Base-by-base conservation (phyloP, 2,329 filamentous ascomycete species). In the Cercospora brassicicola region DNA sequence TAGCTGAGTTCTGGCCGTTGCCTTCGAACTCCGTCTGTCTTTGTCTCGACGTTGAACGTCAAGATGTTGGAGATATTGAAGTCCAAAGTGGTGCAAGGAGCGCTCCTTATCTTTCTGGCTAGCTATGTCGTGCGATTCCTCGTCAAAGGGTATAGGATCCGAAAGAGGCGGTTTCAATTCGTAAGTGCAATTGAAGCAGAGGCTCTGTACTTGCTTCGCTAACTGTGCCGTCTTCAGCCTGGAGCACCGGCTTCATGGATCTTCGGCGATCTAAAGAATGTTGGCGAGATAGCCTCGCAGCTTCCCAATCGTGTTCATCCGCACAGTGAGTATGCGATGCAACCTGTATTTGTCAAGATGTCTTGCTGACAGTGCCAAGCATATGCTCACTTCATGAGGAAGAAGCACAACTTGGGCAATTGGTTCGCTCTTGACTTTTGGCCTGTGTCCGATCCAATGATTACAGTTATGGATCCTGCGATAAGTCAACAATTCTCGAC, bases 361-460 rank as follows among this genome's bases (percentile, higher is more conserved):
- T 28, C 20, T 39, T 31, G 51, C 65, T 67, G 26, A 67, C n/a
- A 20, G 18, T 13, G 13, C 3, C 9, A 20, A 71, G 69, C 66
- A 6, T 71, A 67, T 53, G 59, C 69, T 10, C 20, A 39, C n/a
- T 55, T 55, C 8, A 26, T 74, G 2, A 62, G 61, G 55, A 69
- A 68, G 26, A 72, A 74, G 45, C 68, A 69, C 67, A 72, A 73
- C 18, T 67, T 73, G 10, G 64, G 64, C 4, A 63, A 65, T 6
- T 68, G 68, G 62, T 71, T 73, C 36, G 71, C 69, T 51, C 36
- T 74, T 8, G 74, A 75, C 45, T 61, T 71, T 11, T 75, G 72
- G 72, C 74, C 73, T 0, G 42, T 73, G 15, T 56, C 64, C 4
- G 68, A 71, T 36, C 67, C 68, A 1, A 65, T 74, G 20, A 67